Evolutionary conservation across 768 basidiomycete genomes (phyloP).

Genomic region (Dictyophora rubrovolvata): DNA sequence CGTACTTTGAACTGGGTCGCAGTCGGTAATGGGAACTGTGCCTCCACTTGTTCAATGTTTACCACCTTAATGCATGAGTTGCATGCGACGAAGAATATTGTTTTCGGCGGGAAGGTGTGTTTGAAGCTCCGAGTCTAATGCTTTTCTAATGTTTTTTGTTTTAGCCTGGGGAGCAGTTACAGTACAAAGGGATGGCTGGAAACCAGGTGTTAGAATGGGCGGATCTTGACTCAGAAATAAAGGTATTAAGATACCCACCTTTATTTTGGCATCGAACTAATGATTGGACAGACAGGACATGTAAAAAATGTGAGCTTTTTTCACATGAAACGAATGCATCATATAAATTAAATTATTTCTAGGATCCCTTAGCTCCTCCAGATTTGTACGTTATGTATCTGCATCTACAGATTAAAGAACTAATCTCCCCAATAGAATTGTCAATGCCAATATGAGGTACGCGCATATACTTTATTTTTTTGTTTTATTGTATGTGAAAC

Average conservation of each 20-base stretch:
- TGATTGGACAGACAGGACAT: conserved; percentile 24
- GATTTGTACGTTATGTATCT: conserved; percentile 22
- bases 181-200: conserved; percentile 46
- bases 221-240: conserved; percentile 51
- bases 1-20: conserved; percentile 15
- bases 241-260: conserved; percentile 12
- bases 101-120: conserved; percentile 41
- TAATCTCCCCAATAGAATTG: conserved; percentile 14
- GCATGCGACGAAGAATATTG: conserved; percentile 39
- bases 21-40: conserved; percentile 31
- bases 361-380: conserved; percentile 28
- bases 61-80: conserved; percentile 51
- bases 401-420: neutral
- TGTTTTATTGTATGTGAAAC: conserved; percentile 17
- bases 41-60: conserved; percentile 57
- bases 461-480: conserved; percentile 11
- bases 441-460: conserved; percentile 35
- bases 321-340: conserved; percentile 22
- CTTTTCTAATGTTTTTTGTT: neutral
- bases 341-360: conserved; percentile 16
- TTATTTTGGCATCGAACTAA: neutral
- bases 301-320: conserved; percentile 21
- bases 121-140: neutral
- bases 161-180: conserved; percentile 32
- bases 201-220: conserved; percentile 55